phyloP scores from a whole-genome alignment of 73 alveolate species.

The Paramecium primaurelia region DNA sequence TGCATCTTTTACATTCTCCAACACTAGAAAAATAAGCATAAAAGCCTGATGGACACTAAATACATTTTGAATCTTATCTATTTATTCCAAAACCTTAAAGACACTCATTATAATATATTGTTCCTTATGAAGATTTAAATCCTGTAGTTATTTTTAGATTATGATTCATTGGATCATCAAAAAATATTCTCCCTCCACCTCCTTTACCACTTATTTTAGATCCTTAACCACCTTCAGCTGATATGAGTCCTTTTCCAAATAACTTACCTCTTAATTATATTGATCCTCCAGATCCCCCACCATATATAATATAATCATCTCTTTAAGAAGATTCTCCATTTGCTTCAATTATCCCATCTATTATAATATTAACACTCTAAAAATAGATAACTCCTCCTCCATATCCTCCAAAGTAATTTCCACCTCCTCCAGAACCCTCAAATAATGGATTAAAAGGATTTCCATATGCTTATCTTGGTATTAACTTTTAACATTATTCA shows the following conservation, averaged over 20 bases:
- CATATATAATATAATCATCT: not conserved
- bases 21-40: not conserved
- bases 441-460: not conserved
- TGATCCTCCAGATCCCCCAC: not conserved
- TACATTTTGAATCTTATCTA: not conserved
- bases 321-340: not conserved
- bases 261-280: not conserved
- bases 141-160: not conserved
- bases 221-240: not conserved
- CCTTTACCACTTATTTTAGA: not conserved
- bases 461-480: not conserved
- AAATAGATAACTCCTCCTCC: not conserved
- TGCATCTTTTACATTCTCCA: not conserved
- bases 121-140: not conserved
- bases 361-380: not conserved
- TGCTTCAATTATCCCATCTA: not conserved
- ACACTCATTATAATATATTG: not conserved
- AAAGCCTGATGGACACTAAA: not conserved
- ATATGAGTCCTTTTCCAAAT: not conserved
- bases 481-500: not conserved
- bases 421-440: conserved; percentile 1
- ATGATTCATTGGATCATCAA: not conserved
- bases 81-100: not conserved
- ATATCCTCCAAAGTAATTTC: not conserved
- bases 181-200: not conserved